Conservation (phyloP, 805 yeast genomes). For the Candida berthetii region DNA sequence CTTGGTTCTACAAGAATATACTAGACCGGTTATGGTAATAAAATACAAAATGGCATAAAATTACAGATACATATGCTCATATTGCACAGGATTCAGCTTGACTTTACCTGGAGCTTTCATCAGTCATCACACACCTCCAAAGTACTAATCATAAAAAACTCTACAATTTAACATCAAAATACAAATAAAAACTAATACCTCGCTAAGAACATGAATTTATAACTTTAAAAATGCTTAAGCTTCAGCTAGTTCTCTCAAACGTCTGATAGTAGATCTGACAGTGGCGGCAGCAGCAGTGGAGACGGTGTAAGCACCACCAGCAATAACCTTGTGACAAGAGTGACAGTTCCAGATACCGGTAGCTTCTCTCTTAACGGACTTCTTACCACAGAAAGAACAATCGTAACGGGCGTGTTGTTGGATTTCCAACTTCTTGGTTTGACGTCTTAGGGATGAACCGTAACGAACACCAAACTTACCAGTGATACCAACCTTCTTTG, state of each 20-base stretch:
- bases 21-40: no score
- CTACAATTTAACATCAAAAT: not conserved
- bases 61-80: no score
- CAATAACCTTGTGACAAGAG: constrained; percentile 93
- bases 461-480: constrained; percentile 99
- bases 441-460: constrained; percentile 99
- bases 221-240: constrained; percentile 54
- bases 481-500: constrained; percentile 99
- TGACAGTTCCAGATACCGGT: constrained; percentile 99
- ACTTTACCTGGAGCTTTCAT: no score
- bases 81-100: no score
- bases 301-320: constrained; percentile 99
- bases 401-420: constrained; percentile 99
- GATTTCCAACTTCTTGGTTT: constrained; percentile 97
- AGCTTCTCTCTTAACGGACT: constrained; percentile 94
- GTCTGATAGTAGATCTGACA: constrained; percentile 99
- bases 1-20: no score
- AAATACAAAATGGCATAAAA: no score
- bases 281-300: constrained; percentile 99
- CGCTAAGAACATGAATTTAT: constrained; percentile 1
- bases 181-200: no score
- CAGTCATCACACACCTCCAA: no score
- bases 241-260: constrained; percentile 99
- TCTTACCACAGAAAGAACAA: constrained; percentile 99
- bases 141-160: no score